These are phyloP conservation scores for Pyropia yezoensis DNA, from an alignment of 23 red algal species.

Conservation along the genomic window DNA sequence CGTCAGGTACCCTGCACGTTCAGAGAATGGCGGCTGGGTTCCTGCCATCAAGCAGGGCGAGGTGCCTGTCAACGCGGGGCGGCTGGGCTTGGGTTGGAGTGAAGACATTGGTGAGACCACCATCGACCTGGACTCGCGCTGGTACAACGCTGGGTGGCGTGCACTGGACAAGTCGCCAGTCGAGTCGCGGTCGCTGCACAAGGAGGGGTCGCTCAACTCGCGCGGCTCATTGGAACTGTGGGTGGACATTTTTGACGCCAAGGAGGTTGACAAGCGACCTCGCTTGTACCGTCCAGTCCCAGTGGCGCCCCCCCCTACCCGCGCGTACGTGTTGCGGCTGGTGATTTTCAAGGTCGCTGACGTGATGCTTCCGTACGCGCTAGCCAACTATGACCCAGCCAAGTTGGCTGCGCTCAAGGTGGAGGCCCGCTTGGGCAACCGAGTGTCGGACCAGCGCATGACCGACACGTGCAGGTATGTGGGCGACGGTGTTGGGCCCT, in stretches of 20 bases:
- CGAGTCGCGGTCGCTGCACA: constrained; percentile 62
- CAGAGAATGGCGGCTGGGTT: constrained; percentile 6
- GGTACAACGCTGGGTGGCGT: constrained; percentile 87
- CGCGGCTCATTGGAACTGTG: constrained; percentile 80
- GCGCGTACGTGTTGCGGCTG: constrained; percentile 38
- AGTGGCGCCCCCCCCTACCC: constrained; percentile 28
- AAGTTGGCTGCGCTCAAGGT: constrained; percentile 50
- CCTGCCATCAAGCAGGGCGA: constrained; percentile 22
- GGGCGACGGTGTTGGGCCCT: constrained; percentile 52
- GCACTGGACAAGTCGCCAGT: constrained; percentile 54
- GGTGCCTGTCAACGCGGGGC: constrained; percentile 64
- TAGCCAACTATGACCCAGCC: constrained; percentile 20
- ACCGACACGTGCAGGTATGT: constrained; percentile 62
- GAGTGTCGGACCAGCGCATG: constrained; percentile 21
- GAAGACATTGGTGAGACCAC: constrained; percentile 81
- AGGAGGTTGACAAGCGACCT: constrained; percentile 52
- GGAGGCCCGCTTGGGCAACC: constrained; percentile 47
- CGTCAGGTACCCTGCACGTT: constrained; percentile 21
- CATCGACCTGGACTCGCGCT: constrained; percentile 74
- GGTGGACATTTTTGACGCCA: constrained; percentile 74
- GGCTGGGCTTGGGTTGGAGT: constrained; percentile 61
- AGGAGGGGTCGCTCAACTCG: constrained; percentile 46
- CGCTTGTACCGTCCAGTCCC: constrained; percentile 41
- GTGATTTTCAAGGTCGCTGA: constrained; percentile 68
- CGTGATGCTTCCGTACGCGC: constrained; percentile 40